Percentiles rank a stretch among this genome's conserved stretches.
phyloP scores from a whole-genome alignment of 2,329 filamentous ascomycete genomes.

The Penicillium occitanis region DNA sequence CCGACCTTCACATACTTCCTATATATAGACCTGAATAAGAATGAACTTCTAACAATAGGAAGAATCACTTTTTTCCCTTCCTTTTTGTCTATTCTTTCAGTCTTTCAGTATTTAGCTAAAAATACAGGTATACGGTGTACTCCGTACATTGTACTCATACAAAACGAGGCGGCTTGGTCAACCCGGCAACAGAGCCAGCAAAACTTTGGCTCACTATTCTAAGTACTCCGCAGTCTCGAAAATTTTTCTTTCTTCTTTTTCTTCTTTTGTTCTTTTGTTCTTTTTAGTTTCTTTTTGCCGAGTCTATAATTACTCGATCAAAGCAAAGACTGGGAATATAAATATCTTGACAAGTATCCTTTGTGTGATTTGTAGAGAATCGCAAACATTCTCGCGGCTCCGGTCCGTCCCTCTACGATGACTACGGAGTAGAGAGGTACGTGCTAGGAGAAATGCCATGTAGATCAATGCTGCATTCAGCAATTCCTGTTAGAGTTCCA shows the following conservation, averaged over 20 bases:
- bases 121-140: constrained; percentile 2
- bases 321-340: neutral
- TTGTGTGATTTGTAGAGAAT: neutral
- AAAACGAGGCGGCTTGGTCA: constrained; percentile 16
- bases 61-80: constrained; percentile 1
- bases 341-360: neutral
- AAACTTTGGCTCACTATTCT: constrained; percentile 3
- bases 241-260: constrained; percentile 14
- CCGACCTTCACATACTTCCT: neutral
- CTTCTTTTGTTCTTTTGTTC: neutral
- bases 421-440: neutral
- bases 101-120: neutral
- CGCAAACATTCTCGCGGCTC: neutral
- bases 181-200: constrained; percentile 18
- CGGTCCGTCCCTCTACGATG: neutral
- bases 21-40: constrained; percentile 5
- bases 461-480: constrained; percentile 1
- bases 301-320: neutral
- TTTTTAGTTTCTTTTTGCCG: neutral
- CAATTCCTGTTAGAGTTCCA: constrained; percentile 11
- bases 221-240: neutral
- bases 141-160: constrained; percentile 5
- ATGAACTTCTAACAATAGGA: neutral
- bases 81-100: neutral
- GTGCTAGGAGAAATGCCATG: constrained; percentile 8